phyloP scores from a whole-genome alignment of 768 basidiomycete species.

The Asterophora lycoperdoides region DNA sequence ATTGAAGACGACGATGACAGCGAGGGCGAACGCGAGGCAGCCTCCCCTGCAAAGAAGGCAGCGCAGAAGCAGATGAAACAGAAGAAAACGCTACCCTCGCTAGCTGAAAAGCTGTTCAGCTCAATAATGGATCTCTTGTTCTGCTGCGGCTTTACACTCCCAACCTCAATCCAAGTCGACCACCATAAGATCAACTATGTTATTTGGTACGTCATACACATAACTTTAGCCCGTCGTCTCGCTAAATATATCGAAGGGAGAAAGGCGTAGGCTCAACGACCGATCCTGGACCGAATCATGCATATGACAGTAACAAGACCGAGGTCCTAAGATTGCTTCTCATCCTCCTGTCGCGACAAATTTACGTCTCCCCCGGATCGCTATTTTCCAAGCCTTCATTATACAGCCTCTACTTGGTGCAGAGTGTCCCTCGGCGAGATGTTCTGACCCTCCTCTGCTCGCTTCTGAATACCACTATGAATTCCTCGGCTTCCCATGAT shows the following conservation, averaged over 20 bases:
- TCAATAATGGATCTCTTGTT: slow-evolving; percentile 84
- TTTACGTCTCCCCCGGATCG: slow-evolving; percentile 71
- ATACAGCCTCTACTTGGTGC: slow-evolving; percentile 75
- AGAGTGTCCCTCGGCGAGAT: slow-evolving; percentile 70
- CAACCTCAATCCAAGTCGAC: slow-evolving; percentile 69
- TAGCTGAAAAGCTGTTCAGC: slow-evolving; percentile 77
- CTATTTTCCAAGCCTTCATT: slow-evolving; percentile 70
- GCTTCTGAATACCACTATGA: slow-evolving; percentile 85
- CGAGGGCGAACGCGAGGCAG: slow-evolving; percentile 14
- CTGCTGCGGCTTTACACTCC: slow-evolving; percentile 91
- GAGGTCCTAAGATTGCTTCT: slow-evolving; percentile 89
- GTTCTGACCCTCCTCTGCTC: slow-evolving; percentile 94
- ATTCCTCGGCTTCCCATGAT: slow-evolving; percentile 48
- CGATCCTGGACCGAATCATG: slow-evolving; percentile 59
- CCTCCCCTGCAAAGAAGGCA: slow-evolving; percentile 14
- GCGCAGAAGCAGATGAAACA: slow-evolving; percentile 31
- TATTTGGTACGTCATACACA: slow-evolving; percentile 65
- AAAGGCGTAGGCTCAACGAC: slow-evolving; percentile 89
- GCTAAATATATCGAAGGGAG: slow-evolving; percentile 56
- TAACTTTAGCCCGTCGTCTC: not conserved
- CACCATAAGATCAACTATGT: slow-evolving; percentile 82
- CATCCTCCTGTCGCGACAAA: slow-evolving; percentile 84
- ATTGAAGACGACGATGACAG: slow-evolving; percentile 66
- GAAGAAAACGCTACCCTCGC: slow-evolving; percentile 56
- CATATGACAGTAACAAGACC: slow-evolving; percentile 74